A percentile compares a stretch with the other conserved stretches of the same genome.
phyloP scores from a whole-genome alignment of 2,329 filamentous ascomycete species.

The Sphaerulina vaccinii region DNA sequence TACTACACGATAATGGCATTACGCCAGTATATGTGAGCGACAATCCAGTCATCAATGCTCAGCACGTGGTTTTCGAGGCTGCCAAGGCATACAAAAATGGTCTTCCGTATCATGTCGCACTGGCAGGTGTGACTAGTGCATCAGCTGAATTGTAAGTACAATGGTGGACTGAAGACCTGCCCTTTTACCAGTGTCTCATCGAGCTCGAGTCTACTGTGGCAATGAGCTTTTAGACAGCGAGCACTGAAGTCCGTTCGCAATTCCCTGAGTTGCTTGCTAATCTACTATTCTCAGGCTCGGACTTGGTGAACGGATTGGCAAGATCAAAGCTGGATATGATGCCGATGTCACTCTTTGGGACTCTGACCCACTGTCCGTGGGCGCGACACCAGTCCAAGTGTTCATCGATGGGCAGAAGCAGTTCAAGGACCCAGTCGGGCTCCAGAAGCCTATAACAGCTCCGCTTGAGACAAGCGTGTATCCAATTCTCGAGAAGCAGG shows the following conservation, averaged over 20 bases:
- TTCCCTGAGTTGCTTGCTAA: too few relatives aligned
- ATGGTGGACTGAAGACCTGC: too few relatives aligned
- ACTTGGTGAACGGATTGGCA: slow-evolving; percentile 42
- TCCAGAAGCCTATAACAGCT: slow-evolving; percentile 50
- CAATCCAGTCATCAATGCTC: slow-evolving; percentile 68
- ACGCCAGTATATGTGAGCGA: slow-evolving; percentile 69
- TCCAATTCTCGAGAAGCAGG: slow-evolving; percentile 41
- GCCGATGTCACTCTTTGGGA: slow-evolving; percentile 48
- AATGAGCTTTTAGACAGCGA: too few relatives aligned
- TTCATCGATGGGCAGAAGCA: slow-evolving; percentile 50
- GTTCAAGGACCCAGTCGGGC: slow-evolving; percentile 51
- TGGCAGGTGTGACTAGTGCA: slow-evolving; percentile 42
- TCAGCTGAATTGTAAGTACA: slow-evolving; percentile 40
- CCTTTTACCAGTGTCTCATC: too few relatives aligned
- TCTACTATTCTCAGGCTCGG: too few relatives aligned
- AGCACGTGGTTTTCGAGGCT: slow-evolving; percentile 64
- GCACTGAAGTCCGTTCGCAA: too few relatives aligned
- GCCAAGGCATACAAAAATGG: slow-evolving; percentile 46
- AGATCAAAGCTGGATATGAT: slow-evolving; percentile 43
- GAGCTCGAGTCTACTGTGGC: too few relatives aligned
- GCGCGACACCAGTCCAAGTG: slow-evolving; percentile 40
- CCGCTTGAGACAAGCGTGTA: slow-evolving; percentile 45
- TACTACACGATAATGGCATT: slow-evolving; percentile 63
- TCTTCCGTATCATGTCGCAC: slow-evolving; percentile 43
- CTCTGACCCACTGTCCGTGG: slow-evolving; percentile 40